Evolutionary conservation across 345 rosid genomes (phyloP).

Genomic region (Reutealis trisperma): DNA sequence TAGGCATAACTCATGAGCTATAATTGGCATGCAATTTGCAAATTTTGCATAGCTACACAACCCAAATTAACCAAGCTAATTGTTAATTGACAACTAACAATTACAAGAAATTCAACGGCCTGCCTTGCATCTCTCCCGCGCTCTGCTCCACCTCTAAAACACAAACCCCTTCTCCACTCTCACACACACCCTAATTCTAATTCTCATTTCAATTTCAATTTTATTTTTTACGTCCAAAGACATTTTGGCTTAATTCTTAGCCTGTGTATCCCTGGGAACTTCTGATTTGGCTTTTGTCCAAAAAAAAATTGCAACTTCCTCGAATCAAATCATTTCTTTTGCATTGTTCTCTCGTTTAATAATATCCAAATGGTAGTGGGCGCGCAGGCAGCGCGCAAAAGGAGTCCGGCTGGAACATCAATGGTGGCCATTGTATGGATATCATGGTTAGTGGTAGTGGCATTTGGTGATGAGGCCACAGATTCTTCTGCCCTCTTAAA

Average conservation of each 20-base stretch:
- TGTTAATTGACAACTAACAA: not conserved
- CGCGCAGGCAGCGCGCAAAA: conserved; percentile 29
- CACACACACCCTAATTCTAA: not conserved
- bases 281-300: not conserved
- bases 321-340: no score
- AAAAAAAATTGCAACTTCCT: no score
- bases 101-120: conserved; percentile 1
- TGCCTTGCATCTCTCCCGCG: conserved; percentile 18
- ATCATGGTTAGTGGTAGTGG: not conserved
- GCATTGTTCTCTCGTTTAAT: no score
- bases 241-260: no score
- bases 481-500: conserved; percentile 23
- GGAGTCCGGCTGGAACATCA: not conserved
- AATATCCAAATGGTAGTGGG: conserved; percentile 16
- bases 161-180: not conserved
- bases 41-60: no score
- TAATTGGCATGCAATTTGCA: not conserved
- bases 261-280: no score
- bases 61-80: no score
- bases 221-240: not conserved
- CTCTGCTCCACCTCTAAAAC: conserved; percentile 1
- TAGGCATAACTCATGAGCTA: no score
- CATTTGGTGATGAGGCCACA: not conserved
- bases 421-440: not conserved
- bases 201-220: not conserved